Evolutionary conservation across 495 filamentous ascomycete species (phyloP), one percentile per base, ranked within the genome.

Genomic region (Penicillium robsamsonii): DNA sequence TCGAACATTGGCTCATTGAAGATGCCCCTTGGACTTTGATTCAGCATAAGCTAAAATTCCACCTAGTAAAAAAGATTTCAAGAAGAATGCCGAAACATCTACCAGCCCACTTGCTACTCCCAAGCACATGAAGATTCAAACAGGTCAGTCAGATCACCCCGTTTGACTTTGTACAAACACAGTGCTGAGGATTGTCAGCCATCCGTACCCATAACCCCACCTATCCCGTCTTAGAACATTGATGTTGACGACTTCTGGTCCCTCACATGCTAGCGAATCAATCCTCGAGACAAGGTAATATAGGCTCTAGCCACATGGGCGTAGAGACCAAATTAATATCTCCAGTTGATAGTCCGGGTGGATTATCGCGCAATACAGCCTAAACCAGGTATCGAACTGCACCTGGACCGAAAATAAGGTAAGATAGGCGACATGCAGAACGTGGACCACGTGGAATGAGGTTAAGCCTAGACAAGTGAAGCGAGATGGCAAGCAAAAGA

Each of bases 391-490:
- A 53, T 29, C 15, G n/a, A 5, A 11, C 38, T 59, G 49, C 58
- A 58, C 38, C 53, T 46, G 57, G 41, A 35, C 53, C 60, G n/a
- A 18, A 59, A 58, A 46, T 13, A n/a, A 66, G 60, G 40, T 45
- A 59, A 55, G 38, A 56, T 68, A 68, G 60, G 63, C 65, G 65
- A 68, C 42, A 44, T 63, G 53, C 60, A 57, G 62, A 63, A 68
- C 56, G 63, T 63, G 47, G 58, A 45, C 60, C 65, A 68, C 65
- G 65, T 68, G 65, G 63, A n/a, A 35, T 35, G 46, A 30, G 50
- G 50, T 46, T 43, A 35, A 27, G 25, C 37, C 13, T 46, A 40
- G 30, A 46, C 46, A 41, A 41, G 8, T 18, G 27, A 54, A 51
- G 46, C 29, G 33, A 43, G 41, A 46, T 10, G 31, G 8, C 17